Base-by-base conservation (phyloP, 148 eudicot species). In the Heliamphora exappendiculata region DNA sequence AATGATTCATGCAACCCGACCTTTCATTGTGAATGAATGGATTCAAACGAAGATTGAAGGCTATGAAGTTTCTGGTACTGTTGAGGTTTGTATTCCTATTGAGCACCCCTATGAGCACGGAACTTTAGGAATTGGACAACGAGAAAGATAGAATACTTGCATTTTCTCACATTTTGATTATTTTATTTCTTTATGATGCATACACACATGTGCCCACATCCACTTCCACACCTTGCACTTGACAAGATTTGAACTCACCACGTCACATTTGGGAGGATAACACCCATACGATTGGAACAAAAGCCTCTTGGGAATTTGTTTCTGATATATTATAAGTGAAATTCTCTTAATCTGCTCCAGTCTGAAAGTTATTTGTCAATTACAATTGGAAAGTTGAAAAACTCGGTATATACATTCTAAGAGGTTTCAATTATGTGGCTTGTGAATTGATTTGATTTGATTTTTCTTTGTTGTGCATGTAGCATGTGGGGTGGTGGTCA, bases 401-500 rank as follows among this genome's bases (percentile, higher is more conserved):
- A 57, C 71, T 39, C 16, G 24, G 17, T 29, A 36, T 66, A 31
- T 45, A 34, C 22, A 5, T 80, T 54, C 17, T 28, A 19, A 8
- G 45, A 42, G 14, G 1, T 31, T 14, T 55, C n/a, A 47, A 22
- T 33, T 13, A 24, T 54, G 50, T 60, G 67, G 37, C 70, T 3
- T 72, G 19, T 45, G 19, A 50, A 28, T 51, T 16, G 19, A 31
- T 49, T 50, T 72, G 13, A n/a, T 16, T 53, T 72, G 0, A 12
- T 72, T 37, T n/a, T 51, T 53, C 53, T 64, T 42, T 24, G 42
- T 45, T 81, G 37, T 64, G 54, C 77, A 17, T 76, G 73, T 86
- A 94, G 98, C 98, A 88, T 80, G 93, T 94, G 64, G 98, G 98
- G 26, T 94, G 98, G 98, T 94, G 97, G 97, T 91, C 98, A 62